Conservation (phyloP, 805 yeast species). For the Priceomyces carsonii region DNA sequence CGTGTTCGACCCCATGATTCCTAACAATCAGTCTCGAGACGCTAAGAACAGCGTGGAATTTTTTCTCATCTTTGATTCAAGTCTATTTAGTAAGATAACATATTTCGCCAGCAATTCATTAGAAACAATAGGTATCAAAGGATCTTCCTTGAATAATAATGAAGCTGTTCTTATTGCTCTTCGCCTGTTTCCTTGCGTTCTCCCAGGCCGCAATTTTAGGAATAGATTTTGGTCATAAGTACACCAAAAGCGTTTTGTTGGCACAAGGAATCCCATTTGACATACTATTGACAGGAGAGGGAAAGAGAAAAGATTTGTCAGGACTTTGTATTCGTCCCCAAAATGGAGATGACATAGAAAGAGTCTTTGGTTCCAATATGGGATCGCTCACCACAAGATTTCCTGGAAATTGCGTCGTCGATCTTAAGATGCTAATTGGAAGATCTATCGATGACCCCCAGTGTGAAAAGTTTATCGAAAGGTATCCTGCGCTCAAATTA, state of each 20-base stretch:
- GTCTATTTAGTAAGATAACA: no score
- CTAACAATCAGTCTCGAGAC: no score
- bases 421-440: slow-evolving; percentile 74
- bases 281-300: slow-evolving; percentile 83
- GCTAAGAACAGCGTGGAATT: no score
- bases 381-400: slow-evolving; percentile 67
- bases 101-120: no score
- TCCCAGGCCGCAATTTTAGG: slow-evolving; percentile 72
- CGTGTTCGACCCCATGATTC: no score
- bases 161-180: slow-evolving; percentile 10
- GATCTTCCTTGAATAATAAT: no score
- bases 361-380: slow-evolving; percentile 80
- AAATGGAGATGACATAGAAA: slow-evolving; percentile 51
- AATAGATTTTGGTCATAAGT: slow-evolving; percentile 86
- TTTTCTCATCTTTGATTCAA: no score
- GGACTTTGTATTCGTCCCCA: slow-evolving; percentile 66
- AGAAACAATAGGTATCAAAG: no score
- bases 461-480: slow-evolving; percentile 46
- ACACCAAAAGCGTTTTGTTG: slow-evolving; percentile 80
- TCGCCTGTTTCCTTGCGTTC: slow-evolving; percentile 13
- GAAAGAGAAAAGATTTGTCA: slow-evolving; percentile 85
- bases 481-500: slow-evolving; percentile 63
- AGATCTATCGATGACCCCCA: slow-evolving; percentile 48
- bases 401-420: slow-evolving; percentile 68
- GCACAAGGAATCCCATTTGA: slow-evolving; percentile 92